Evolutionary conservation across 2,329 filamentous ascomycete genomes (phyloP).

Genomic region (Beauveria sp.): DNA sequence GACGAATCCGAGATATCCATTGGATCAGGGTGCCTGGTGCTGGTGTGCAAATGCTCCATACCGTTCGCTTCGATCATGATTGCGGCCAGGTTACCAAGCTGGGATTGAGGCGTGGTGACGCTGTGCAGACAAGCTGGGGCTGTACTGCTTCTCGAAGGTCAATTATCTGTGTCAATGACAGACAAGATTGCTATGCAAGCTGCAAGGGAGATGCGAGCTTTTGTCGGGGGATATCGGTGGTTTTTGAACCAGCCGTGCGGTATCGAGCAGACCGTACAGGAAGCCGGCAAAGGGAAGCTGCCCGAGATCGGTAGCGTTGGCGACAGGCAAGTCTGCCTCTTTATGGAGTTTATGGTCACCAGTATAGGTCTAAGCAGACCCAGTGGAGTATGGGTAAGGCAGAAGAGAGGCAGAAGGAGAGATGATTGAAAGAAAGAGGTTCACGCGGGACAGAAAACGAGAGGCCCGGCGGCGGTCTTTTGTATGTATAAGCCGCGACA

Average conservation of each 20-base stretch:
- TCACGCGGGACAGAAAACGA: slow-evolving; percentile 3
- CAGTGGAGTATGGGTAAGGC: slow-evolving; percentile 1
- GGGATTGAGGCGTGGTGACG: neutral
- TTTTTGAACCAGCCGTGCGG: neutral
- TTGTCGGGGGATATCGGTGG: neutral
- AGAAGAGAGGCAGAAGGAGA: neutral
- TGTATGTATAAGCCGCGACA: slow-evolving; percentile 10
- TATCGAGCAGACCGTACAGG: neutral
- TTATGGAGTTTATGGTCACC: neutral
- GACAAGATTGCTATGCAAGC: neutral
- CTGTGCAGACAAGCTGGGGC: neutral
- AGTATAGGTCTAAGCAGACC: slow-evolving; percentile 2
- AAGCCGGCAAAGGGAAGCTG: neutral
- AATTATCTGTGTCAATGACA: neutral
- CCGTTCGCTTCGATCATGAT: neutral
- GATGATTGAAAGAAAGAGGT: neutral
- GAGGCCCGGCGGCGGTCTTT: slow-evolving; percentile 8
- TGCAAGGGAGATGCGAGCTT: neutral
- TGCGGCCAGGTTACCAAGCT: neutral
- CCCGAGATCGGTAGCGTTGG: neutral
- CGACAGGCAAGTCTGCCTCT: neutral
- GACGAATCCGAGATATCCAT: slow-evolving; percentile 1
- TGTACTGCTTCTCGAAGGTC: neutral
- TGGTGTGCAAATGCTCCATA: neutral
- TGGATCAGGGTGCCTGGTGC: neutral